phyloP scores from a whole-genome alignment of 306 rosid species.

The Cucumis melo region DNA sequence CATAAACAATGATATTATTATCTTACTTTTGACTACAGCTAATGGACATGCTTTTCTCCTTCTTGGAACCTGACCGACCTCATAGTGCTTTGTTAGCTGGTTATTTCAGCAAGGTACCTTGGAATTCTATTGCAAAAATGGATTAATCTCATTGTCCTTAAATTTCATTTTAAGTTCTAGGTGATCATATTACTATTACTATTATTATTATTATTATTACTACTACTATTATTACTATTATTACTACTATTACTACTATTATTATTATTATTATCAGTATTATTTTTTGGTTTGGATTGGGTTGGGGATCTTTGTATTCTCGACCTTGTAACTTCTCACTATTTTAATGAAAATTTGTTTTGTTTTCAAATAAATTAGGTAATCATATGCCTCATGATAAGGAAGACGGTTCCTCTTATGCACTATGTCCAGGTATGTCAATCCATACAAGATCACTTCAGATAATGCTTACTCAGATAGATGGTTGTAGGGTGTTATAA shows the following conservation, averaged over 20 bases:
- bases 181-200: slow-evolving; percentile 36
- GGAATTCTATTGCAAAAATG: slow-evolving; percentile 9
- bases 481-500: neutral
- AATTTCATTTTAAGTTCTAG: slow-evolving; percentile 12
- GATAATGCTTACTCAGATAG: neutral
- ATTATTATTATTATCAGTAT: too few species aligned
- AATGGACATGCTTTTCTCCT: slow-evolving; percentile 88
- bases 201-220: slow-evolving; percentile 13
- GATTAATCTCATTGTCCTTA: neutral
- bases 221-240: neutral
- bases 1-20: slow-evolving; percentile 1
- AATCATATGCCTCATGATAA: slow-evolving; percentile 86
- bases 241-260: slow-evolving; percentile 7
- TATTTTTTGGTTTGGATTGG: neutral
- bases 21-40: slow-evolving; percentile 37
- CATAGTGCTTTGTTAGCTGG: slow-evolving; percentile 84
- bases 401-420: slow-evolving; percentile 91
- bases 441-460: neutral
- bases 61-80: slow-evolving; percentile 73
- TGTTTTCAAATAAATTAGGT: slow-evolving; percentile 34
- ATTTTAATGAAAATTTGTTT: neutral
- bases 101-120: slow-evolving; percentile 81
- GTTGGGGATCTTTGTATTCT: neutral
- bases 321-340: neutral
- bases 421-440: slow-evolving; percentile 82